These are phyloP conservation scores for Suillus discolor DNA, from an alignment of 768 basidiomycete genomes.

Conservation along the genomic window DNA sequence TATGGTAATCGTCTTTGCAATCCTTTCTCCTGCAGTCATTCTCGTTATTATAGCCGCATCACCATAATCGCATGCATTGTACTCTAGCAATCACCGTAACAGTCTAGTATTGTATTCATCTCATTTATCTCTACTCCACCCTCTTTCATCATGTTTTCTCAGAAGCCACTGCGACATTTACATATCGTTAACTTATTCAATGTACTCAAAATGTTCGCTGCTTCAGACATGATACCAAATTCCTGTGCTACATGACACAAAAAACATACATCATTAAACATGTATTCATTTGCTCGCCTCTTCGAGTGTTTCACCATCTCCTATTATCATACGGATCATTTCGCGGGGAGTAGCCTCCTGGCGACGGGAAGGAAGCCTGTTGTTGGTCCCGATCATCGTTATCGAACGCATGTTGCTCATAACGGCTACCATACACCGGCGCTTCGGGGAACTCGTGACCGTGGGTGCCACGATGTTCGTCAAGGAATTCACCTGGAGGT, in stretches of 20 bases:
- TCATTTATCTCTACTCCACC: too few species aligned
- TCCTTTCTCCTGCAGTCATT: neutral
- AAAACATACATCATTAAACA: neutral
- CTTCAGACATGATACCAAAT: neutral
- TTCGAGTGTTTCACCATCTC: conserved; percentile 6
- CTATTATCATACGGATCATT: conserved; percentile 4
- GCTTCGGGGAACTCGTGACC: conserved; percentile 41
- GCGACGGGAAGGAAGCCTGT: neutral
- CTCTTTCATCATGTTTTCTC: neutral
- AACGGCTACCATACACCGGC: conserved; percentile 30
- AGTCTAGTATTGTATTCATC: conserved; percentile 1
- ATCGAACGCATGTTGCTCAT: conserved; percentile 8
- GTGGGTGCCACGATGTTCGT: conserved; percentile 14
- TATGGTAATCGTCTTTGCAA: conserved; percentile 7
- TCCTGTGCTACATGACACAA: neutral
- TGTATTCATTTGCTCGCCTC: neutral
- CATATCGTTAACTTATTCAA: neutral
- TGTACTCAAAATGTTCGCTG: neutral
- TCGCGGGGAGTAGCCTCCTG: conserved; percentile 4
- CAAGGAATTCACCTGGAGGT: conserved; percentile 18
- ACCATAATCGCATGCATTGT: conserved; percentile 3
- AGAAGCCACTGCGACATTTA: neutral
- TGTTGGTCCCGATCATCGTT: neutral
- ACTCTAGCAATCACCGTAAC: conserved; percentile 5
- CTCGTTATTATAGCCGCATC: neutral